Conservation (phyloP, 2,329 filamentous ascomycete species). For the Chaetomium globosum region DNA sequence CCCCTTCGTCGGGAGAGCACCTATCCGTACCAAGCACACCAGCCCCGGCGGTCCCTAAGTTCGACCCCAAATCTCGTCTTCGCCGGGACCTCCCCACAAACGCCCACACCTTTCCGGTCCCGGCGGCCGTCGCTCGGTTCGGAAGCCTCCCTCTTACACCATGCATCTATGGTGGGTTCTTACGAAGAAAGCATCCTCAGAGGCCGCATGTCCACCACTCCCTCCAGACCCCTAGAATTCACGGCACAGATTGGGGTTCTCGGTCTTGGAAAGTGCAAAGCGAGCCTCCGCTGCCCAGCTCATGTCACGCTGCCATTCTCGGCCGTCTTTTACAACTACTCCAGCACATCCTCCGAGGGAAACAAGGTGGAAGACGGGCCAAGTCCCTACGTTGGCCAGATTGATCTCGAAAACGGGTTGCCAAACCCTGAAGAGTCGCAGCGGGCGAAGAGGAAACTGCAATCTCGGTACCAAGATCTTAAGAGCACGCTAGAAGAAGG, state of each 20-base stretch:
- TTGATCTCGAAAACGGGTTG: slow-evolving; percentile 85
- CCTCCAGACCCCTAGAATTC: slow-evolving; percentile 89
- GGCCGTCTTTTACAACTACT: slow-evolving; percentile 95
- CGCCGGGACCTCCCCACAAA: slow-evolving; percentile 51
- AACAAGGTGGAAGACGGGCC: slow-evolving; percentile 78
- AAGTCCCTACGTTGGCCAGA: slow-evolving; percentile 91
- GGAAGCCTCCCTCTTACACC: slow-evolving; percentile 76
- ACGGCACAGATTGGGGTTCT: slow-evolving; percentile 93
- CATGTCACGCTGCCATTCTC: slow-evolving; percentile 91
- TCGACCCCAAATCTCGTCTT: slow-evolving; percentile 55
- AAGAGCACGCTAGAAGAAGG: slow-evolving; percentile 40
- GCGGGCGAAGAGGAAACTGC: slow-evolving; percentile 53
- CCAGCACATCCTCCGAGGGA: slow-evolving; percentile 64
- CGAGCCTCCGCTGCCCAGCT: slow-evolving; percentile 79
- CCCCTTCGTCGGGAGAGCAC: slow-evolving; percentile 60
- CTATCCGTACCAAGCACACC: slow-evolving; percentile 74
- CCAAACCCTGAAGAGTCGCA: slow-evolving; percentile 54
- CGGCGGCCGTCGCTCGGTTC: slow-evolving; percentile 72
- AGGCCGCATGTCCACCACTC: slow-evolving; percentile 94
- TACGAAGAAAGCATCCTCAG: slow-evolving; percentile 96
- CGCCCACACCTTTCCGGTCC: slow-evolving; percentile 54
- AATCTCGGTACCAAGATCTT: slow-evolving; percentile 49
- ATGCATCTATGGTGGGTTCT: slow-evolving; percentile 94
- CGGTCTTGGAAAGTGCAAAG: slow-evolving; percentile 84
- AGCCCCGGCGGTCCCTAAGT: slow-evolving; percentile 74